Base-by-base conservation (phyloP, 106 monocot genomes). In the Platanthera guangdongensis region DNA sequence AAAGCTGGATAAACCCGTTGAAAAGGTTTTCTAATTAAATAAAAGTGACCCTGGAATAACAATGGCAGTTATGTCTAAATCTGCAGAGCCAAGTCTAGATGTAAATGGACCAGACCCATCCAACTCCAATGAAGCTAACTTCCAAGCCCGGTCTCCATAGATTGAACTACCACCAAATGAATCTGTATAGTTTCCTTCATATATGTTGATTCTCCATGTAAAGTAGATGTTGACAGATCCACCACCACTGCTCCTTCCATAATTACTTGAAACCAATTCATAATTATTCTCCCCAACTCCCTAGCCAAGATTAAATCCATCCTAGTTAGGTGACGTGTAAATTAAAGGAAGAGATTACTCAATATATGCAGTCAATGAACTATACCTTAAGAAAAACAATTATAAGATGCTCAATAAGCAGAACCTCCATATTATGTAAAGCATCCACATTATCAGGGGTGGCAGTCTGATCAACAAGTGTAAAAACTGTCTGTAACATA, bases 401-500 rank as follows among this genome's bases (percentile, higher is more conserved):
- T 14, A 97, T 82, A 60, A 94, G 75, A 70, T 93, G 91, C 32
- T 94, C 97, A 77, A 85, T 86, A 47, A 84, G 72, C 25, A 97
- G 78, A 80, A 89, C 89, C 84, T 97, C 97, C 84, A 94, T 93
- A 81, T 91, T 86, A 78, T 87, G 87, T 77, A 97, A 62, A 6
- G 93, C 87, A 80, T 97, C 97, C 65, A 81, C 68, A 86, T 91
- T 93, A 86, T 97, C 97, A 71, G 91, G 91, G 52, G 91, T 72
- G 63, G 89, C 86, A 80, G 91, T 97, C 77, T 90, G 86, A 85
- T 97, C 97, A 8, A 94, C 94, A 74, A 97, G 80, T 39, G 93
- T 91, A 88, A 85, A 97, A 32, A 97, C 87, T 73, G 93, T 97
- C 87, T 97, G 97, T 79, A 97, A 78, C 89, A 97, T 89, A 85